phyloP scores from a whole-genome alignment of 495 filamentous ascomycete genomes.

The Coniosporium apollinis region DNA sequence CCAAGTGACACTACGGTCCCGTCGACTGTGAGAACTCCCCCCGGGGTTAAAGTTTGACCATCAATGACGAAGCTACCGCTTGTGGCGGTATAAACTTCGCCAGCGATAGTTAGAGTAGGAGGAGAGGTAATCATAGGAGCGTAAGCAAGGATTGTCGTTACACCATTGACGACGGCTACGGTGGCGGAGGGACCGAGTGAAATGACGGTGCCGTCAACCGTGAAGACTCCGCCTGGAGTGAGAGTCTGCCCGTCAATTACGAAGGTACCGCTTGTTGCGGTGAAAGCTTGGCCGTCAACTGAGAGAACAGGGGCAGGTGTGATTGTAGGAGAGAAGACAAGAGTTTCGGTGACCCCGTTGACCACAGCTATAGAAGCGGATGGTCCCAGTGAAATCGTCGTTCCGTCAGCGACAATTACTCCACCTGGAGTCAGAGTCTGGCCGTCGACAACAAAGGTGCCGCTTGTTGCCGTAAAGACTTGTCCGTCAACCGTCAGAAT shows the following conservation, averaged over 20 bases:
- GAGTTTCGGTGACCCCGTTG: constrained; percentile 4
- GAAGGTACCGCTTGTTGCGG: constrained; percentile 16
- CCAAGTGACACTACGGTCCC: constrained; percentile 19
- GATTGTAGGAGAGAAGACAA: constrained; percentile 4
- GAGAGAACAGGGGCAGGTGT: constrained; percentile 16
- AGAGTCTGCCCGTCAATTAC: constrained; percentile 16
- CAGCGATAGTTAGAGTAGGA: constrained; percentile 7
- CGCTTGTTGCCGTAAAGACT: constrained; percentile 17
- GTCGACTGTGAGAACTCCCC: constrained; percentile 16
- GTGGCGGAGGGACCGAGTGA: constrained; percentile 12
- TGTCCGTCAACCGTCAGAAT: background rate
- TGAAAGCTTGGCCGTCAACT: constrained; percentile 17
- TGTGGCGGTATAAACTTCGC: constrained; percentile 15
- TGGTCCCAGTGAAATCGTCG: constrained; percentile 7
- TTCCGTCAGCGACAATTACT: constrained; percentile 6
- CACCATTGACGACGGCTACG: constrained; percentile 5
- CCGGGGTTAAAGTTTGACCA: constrained; percentile 19
- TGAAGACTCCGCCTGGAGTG: constrained; percentile 19
- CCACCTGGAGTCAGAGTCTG: constrained; percentile 11
- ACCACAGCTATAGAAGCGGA: constrained; percentile 10
- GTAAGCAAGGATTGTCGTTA: too few species aligned
- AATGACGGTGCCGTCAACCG: constrained; percentile 17
- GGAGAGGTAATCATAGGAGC: constrained; percentile 6
- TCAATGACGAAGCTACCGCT: constrained; percentile 16
- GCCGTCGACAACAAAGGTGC: constrained; percentile 9